phyloP scores from a whole-genome alignment of 208 protist species.

The Vickermania ingenoplastis region DNA sequence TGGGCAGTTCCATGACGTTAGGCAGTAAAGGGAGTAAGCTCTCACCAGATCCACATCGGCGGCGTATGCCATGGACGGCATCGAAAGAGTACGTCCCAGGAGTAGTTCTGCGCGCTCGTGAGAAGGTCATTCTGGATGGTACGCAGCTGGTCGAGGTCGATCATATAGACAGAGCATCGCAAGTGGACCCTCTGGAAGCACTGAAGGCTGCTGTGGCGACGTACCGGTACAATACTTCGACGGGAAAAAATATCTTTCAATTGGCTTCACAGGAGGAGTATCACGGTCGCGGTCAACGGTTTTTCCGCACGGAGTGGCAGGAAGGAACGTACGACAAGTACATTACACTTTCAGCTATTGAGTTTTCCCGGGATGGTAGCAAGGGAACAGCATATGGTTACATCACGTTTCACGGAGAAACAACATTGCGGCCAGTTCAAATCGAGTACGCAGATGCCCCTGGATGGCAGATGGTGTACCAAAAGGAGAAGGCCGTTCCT shows the following conservation, averaged over 20 bases:
- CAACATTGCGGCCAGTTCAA: conserved; percentile 57
- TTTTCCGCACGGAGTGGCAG: conserved; percentile 81
- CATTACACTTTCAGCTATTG: conserved; percentile 69
- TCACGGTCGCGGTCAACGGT: conserved; percentile 63
- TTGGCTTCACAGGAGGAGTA: conserved; percentile 54
- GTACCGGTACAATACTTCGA: conserved; percentile 76
- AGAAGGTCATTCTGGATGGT: conserved; percentile 77
- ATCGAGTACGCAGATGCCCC: conserved; percentile 68
- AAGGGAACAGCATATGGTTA: conserved; percentile 79
- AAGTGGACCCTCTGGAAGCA: conserved; percentile 77
- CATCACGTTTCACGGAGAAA: conserved; percentile 85
- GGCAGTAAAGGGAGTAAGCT: conserved; percentile 61
- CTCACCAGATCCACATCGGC: conserved; percentile 57
- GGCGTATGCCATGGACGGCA: conserved; percentile 85
- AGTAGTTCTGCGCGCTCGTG: conserved; percentile 68
- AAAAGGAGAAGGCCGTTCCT: conserved; percentile 37
- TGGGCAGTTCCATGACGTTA: conserved; percentile 80
- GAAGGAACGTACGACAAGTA: conserved; percentile 87
- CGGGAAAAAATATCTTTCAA: conserved; percentile 82
- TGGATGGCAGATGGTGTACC: conserved; percentile 68
- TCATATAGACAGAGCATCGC: conserved; percentile 59
- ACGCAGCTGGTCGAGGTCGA: conserved; percentile 69
- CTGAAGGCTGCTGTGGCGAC: conserved; percentile 68
- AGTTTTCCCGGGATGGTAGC: conserved; percentile 66
- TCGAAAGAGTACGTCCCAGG: conserved; percentile 73